phyloP scores from a whole-genome alignment of 2,329 filamentous ascomycete genomes.

The Pseudonectria buxi region DNA sequence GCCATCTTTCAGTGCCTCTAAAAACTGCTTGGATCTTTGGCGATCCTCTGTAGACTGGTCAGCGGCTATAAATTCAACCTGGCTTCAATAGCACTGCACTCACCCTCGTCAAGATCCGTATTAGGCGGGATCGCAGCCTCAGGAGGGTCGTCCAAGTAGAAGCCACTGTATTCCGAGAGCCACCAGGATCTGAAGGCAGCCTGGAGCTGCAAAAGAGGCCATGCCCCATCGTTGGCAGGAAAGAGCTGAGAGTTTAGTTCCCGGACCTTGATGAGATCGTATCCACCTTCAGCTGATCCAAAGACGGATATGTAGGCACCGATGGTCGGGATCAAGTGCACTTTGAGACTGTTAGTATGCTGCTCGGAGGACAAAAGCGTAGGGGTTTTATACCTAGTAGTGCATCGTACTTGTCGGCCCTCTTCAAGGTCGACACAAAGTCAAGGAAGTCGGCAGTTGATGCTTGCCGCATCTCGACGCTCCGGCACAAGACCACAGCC shows the following conservation, averaged over 20 bases:
- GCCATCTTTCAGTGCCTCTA: constrained; percentile 75
- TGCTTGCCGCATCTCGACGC: constrained; percentile 70
- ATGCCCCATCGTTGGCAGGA: constrained; percentile 59
- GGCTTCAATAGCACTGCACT: constrained; percentile 14
- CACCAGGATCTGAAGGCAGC: constrained; percentile 77
- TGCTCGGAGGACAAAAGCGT: constrained; percentile 3
- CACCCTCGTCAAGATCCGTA: constrained; percentile 56
- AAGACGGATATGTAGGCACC: constrained; percentile 71
- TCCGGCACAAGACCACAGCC: constrained; percentile 68
- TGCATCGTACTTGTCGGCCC: constrained; percentile 69
- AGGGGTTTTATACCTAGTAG: constrained; percentile 37
- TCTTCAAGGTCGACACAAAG: constrained; percentile 62
- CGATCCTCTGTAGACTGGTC: constrained; percentile 51
- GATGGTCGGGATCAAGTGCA: constrained; percentile 78
- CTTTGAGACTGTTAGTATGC: constrained; percentile 26
- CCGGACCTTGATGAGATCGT: constrained; percentile 61
- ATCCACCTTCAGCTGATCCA: constrained; percentile 67
- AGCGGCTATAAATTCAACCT: constrained; percentile 6
- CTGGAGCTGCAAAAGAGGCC: constrained; percentile 69
- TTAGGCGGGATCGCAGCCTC: constrained; percentile 48
- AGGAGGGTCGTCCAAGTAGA: constrained; percentile 69
- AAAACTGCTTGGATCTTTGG: constrained; percentile 65
- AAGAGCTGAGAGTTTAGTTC: constrained; percentile 64
- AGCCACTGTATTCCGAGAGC: constrained; percentile 88
- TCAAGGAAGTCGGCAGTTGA: constrained; percentile 65